These are phyloP conservation scores for Epicoccum nigrum DNA, from an alignment of 2,329 filamentous ascomycete genomes.

Conservation along the genomic window DNA sequence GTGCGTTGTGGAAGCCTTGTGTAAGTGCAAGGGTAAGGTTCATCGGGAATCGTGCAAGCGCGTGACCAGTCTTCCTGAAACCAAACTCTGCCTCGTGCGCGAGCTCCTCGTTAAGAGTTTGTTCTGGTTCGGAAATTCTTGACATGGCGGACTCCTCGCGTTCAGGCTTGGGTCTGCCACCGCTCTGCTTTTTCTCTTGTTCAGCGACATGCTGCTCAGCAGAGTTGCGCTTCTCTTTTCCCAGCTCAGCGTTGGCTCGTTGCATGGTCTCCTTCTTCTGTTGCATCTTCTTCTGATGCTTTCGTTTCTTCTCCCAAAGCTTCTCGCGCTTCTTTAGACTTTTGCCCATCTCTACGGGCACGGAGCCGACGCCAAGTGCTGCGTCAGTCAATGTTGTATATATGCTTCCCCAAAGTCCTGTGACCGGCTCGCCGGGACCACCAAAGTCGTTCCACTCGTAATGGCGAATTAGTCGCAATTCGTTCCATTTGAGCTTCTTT, in stretches of 20 bases:
- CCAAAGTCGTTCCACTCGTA: conserved; percentile 80
- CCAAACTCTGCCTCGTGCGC: conserved; percentile 60
- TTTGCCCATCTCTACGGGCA: conserved; percentile 67
- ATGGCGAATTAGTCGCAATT: conserved; percentile 68
- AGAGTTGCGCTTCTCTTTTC: conserved; percentile 1
- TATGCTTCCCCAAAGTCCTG: conserved; percentile 67
- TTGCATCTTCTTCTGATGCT: conserved; percentile 38
- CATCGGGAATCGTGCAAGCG: conserved; percentile 64
- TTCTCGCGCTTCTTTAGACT: conserved; percentile 62
- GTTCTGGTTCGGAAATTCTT: conserved; percentile 40
- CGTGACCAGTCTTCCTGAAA: conserved; percentile 57
- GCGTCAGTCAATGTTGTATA: conserved; percentile 64
- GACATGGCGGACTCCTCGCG: conserved; percentile 38
- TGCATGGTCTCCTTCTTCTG: conserved; percentile 30
- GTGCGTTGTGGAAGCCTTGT: conserved; percentile 74
- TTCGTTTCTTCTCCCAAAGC: conserved; percentile 56
- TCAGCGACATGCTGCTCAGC: conserved; percentile 23
- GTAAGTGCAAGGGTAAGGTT: conserved; percentile 66
- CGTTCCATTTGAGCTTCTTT: conserved; percentile 67
- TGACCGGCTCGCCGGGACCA: conserved; percentile 74
- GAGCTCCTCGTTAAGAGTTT: conserved; percentile 43
- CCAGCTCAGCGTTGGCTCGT: conserved; percentile 22
- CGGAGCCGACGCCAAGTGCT: conserved; percentile 67
- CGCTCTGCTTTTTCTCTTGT: conserved; percentile 11
- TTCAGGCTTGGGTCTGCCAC: conserved; percentile 23